phyloP scores from a whole-genome alignment of 1,139 yeast genomes.

The Casaregolazyma lundiana region DNA sequence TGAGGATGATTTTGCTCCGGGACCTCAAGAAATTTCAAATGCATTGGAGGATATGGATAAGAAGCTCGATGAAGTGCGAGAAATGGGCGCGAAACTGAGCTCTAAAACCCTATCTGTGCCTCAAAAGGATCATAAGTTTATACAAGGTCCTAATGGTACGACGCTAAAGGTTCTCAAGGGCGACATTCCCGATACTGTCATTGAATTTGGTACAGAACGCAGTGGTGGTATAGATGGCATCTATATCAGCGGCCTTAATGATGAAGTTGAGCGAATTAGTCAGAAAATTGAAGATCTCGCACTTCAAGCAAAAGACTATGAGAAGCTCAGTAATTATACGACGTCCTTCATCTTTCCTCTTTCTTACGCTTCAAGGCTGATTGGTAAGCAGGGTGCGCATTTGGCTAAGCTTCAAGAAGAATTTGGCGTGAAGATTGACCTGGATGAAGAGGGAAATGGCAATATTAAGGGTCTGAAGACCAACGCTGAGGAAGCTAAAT shows the following conservation, averaged over 20 bases:
- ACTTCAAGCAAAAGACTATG: slow-evolving; percentile 62
- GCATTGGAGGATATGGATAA: slow-evolving; percentile 42
- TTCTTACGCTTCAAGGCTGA: slow-evolving; percentile 66
- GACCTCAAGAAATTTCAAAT: slow-evolving; percentile 32
- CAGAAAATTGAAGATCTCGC: slow-evolving; percentile 52
- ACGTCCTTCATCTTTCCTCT: slow-evolving; percentile 60
- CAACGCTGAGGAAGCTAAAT: slow-evolving; percentile 72
- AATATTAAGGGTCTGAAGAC: slow-evolving; percentile 70
- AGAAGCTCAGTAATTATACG: slow-evolving; percentile 53
- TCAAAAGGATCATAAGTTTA: slow-evolving; percentile 51
- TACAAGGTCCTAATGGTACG: slow-evolving; percentile 50
- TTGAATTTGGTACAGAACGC: slow-evolving; percentile 31
- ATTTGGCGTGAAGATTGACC: slow-evolving; percentile 74
- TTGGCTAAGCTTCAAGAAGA: slow-evolving; percentile 68
- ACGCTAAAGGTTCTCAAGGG: slow-evolving; percentile 44
- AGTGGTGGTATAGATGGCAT: slow-evolving; percentile 43
- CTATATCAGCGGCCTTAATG: slow-evolving; percentile 56
- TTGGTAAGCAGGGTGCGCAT: slow-evolving; percentile 84
- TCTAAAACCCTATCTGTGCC: slow-evolving; percentile 50
- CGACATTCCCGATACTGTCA: slow-evolving; percentile 33
- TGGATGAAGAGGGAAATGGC: slow-evolving; percentile 55
- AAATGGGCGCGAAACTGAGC: slow-evolving; percentile 51
- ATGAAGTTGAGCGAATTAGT: slow-evolving; percentile 50
- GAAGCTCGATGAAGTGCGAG: slow-evolving; percentile 55
- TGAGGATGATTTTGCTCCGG: slow-evolving; percentile 46